Percentiles rank a stretch among this genome's conserved stretches.
These are phyloP conservation scores for Filosporella fistucella DNA, from an alignment of 495 filamentous ascomycete species.

Conservation along the genomic window DNA sequence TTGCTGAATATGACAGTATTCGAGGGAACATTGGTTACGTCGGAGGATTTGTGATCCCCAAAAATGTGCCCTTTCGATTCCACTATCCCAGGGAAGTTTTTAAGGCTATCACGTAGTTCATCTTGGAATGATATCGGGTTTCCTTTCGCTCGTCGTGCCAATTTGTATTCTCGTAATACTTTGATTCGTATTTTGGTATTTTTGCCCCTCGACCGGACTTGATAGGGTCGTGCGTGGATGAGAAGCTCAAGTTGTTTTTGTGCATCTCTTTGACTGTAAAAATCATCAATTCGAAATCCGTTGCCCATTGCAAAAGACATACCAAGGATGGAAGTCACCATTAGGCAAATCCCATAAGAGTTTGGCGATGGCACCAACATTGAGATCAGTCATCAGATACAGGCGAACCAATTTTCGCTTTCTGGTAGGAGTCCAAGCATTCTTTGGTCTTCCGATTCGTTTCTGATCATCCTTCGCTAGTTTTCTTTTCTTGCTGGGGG, in stretches of 20 bases:
- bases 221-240: slow-evolving; percentile 12
- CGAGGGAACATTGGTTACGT: no score
- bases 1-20: no score
- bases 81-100: background rate
- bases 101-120: background rate
- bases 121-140: background rate
- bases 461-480: background rate
- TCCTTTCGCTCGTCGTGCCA: background rate
- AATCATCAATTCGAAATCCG: no score
- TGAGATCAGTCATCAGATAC: slow-evolving; percentile 20
- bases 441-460: slow-evolving; percentile 1
- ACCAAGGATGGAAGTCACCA: slow-evolving; percentile 11
- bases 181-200: slow-evolving; percentile 6
- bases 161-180: slow-evolving; percentile 13
- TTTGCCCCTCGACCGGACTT: slow-evolving; percentile 9
- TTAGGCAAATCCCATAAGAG: slow-evolving; percentile 8
- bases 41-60: background rate
- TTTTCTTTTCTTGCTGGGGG: no score
- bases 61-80: background rate
- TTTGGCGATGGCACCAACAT: slow-evolving; percentile 17
- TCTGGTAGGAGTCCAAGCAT: slow-evolving; percentile 19
- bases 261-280: slow-evolving; percentile 12
- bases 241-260: slow-evolving; percentile 11
- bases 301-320: no score
- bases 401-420: slow-evolving; percentile 16